Evolutionary conservation across 495 filamentous ascomycete genomes (phyloP).

Genomic region (Glarea lozoyensis): DNA sequence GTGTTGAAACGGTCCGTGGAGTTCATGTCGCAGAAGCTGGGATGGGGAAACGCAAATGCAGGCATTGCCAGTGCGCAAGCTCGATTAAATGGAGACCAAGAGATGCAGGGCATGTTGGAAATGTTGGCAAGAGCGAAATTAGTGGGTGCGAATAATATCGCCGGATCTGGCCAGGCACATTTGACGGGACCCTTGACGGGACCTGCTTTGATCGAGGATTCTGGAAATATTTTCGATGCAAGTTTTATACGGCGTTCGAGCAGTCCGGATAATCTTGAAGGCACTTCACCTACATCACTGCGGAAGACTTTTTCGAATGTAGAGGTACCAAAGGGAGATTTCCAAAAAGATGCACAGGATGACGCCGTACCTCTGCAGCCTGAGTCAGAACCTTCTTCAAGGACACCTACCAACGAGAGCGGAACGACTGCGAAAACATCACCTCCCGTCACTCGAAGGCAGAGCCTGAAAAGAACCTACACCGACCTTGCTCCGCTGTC

Average conservation of each 20-base stretch:
- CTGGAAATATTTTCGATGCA: slow-evolving; percentile 72
- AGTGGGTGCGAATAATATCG: slow-evolving; percentile 41
- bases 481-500: slow-evolving; percentile 68
- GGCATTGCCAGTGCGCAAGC: slow-evolving; percentile 73
- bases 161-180: slow-evolving; percentile 30
- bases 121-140: slow-evolving; percentile 71
- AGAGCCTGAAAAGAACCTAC: slow-evolving; percentile 76
- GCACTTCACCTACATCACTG: slow-evolving; percentile 2
- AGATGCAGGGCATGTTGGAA: slow-evolving; percentile 86
- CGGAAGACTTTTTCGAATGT: background rate
- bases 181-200: slow-evolving; percentile 61
- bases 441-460: slow-evolving; percentile 45
- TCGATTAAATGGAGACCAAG: slow-evolving; percentile 69
- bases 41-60: slow-evolving; percentile 57
- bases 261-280: slow-evolving; percentile 39
- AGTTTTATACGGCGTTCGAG: slow-evolving; percentile 51
- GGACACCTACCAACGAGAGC: slow-evolving; percentile 47
- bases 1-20: slow-evolving; percentile 90
- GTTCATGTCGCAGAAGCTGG: slow-evolving; percentile 92
- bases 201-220: slow-evolving; percentile 54
- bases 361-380: no score
- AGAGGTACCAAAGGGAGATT: background rate
- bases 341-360: background rate
- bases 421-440: slow-evolving; percentile 42
- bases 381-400: slow-evolving; percentile 38